Conservation (phyloP, 2,329 filamentous ascomycete species). For the Fusarium tanahbumbuense region DNA sequence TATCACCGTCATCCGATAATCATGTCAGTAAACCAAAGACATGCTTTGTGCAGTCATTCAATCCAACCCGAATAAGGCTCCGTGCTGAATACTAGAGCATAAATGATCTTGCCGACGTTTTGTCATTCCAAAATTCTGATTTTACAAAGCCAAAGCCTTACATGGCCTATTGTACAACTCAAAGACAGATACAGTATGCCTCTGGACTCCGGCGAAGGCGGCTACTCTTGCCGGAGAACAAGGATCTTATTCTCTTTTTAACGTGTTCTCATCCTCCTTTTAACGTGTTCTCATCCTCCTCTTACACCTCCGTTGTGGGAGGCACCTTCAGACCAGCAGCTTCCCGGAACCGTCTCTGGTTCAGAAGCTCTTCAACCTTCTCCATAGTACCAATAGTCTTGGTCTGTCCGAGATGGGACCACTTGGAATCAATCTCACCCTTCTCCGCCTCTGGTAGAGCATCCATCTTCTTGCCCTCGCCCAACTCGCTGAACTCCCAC, state of each 20-base stretch:
- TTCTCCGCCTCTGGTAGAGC: constrained; percentile 35
- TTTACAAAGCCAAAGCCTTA: constrained; percentile 41
- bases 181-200: constrained; percentile 36
- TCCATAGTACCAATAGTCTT: constrained; percentile 63
- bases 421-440: constrained; percentile 61
- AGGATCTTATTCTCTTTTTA: neutral
- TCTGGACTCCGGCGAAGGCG: constrained; percentile 9
- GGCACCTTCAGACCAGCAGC: constrained; percentile 47
- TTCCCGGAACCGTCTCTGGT: constrained; percentile 61
- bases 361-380: constrained; percentile 68
- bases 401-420: constrained; percentile 66
- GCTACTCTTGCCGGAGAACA: constrained; percentile 16
- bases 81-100: too few relatives aligned
- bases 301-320: constrained; percentile 38
- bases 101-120: neutral
- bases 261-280: neutral
- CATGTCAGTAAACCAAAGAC: neutral
- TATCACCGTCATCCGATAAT: too few relatives aligned
- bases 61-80: neutral
- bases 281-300: constrained; percentile 5
- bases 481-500: constrained; percentile 84
- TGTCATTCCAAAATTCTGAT: constrained; percentile 29
- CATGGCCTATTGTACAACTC: constrained; percentile 43
- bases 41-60: neutral
- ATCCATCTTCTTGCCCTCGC: constrained; percentile 52